phyloP scores from a whole-genome alignment of 2,329 filamentous ascomycete species.

The Epichloe baconii region DNA sequence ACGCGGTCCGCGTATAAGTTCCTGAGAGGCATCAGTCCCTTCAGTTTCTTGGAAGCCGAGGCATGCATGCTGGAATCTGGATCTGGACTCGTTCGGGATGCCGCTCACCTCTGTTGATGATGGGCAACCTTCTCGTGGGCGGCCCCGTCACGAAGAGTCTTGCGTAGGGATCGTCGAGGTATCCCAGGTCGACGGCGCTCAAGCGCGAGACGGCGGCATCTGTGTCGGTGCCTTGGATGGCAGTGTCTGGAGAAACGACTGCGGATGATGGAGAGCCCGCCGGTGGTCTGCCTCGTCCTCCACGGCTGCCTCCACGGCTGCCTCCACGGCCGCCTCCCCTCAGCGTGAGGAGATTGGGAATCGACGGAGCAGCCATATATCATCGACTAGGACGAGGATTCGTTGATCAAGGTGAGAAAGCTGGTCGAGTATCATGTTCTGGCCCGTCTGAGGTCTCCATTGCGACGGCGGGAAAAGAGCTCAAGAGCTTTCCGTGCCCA shows the following conservation, averaged over 20 bases:
- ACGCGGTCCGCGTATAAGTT: slow-evolving; percentile 81
- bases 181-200: slow-evolving; percentile 77
- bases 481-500: too few species aligned
- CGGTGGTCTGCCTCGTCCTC: slow-evolving; percentile 26
- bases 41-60: neutral
- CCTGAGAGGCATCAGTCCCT: slow-evolving; percentile 34
- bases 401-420: too few species aligned
- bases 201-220: slow-evolving; percentile 82
- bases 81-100: neutral
- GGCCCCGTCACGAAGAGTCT: slow-evolving; percentile 50
- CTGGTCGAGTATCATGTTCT: too few species aligned
- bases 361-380: slow-evolving; percentile 56
- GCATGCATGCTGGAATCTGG: neutral
- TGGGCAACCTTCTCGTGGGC: slow-evolving; percentile 57
- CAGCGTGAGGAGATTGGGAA: slow-evolving; percentile 63
- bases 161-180: slow-evolving; percentile 73
- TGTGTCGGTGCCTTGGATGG: slow-evolving; percentile 79
- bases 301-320: slow-evolving; percentile 15
- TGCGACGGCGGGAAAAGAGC: too few species aligned
- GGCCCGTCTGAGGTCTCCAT: too few species aligned
- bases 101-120: slow-evolving; percentile 77
- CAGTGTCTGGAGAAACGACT: slow-evolving; percentile 47
- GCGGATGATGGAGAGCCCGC: slow-evolving; percentile 20
- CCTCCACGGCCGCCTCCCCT: slow-evolving; percentile 26
- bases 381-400: too few species aligned